Percentiles rank a stretch among this genome's conserved stretches.
These are phyloP conservation scores for Forsythia viridissima DNA, from an alignment of 257 asterid genomes.

Conservation along the genomic window DNA sequence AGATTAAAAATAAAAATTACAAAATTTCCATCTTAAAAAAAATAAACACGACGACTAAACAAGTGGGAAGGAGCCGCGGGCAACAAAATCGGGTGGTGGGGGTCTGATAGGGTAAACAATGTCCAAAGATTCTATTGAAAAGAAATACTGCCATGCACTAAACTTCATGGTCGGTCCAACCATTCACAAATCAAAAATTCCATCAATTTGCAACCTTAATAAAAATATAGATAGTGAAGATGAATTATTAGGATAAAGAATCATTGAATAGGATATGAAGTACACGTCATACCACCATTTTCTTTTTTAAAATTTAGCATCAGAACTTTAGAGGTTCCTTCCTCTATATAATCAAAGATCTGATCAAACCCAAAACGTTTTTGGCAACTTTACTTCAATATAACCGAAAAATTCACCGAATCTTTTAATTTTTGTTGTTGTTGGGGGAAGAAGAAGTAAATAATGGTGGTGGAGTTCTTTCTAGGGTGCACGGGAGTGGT, in stretches of 20 bases:
- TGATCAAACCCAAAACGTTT: neutral
- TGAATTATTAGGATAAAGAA: neutral
- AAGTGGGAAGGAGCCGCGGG: too few species aligned
- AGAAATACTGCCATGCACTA: conserved; percentile 30
- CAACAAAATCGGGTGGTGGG: too few species aligned
- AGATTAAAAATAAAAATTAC: too few species aligned
- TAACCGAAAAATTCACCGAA: neutral
- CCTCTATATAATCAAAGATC: neutral
- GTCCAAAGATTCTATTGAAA: conserved; percentile 1
- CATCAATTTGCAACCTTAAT: neutral
- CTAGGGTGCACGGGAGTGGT: conserved; percentile 72
- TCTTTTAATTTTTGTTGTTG: neutral
- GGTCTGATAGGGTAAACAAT: neutral
- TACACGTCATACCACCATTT: conserved; percentile 28
- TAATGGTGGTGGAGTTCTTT: conserved; percentile 54
- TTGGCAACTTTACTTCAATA: neutral
- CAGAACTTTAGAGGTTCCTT: neutral
- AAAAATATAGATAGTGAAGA: neutral
- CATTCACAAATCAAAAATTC: neutral
- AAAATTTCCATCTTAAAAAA: too few species aligned
- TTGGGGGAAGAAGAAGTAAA: neutral
- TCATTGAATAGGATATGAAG: conserved; percentile 9
- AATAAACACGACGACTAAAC: too few species aligned
- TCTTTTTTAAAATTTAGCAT: too few species aligned
- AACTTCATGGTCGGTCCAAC: neutral